Conservation (phyloP, 2,329 filamentous ascomycete species). For the Alternaria arborescens region DNA sequence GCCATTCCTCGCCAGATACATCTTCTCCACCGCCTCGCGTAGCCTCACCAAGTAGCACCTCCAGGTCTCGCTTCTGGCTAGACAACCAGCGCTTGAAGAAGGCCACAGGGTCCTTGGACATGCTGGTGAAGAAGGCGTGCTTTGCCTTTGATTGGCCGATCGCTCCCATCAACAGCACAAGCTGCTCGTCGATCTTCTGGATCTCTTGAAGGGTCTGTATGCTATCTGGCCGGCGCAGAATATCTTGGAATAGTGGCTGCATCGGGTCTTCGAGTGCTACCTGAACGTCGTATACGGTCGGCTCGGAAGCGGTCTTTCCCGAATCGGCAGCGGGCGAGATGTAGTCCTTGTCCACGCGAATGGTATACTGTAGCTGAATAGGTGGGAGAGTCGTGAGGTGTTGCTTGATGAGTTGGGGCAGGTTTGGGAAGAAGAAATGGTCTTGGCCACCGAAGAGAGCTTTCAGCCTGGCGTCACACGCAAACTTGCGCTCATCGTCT, state of each 20-base stretch:
- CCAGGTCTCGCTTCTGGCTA: slow-evolving; percentile 88
- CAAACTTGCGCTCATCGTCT: slow-evolving; percentile 91
- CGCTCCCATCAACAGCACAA: slow-evolving; percentile 83
- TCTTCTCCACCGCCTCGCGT: slow-evolving; percentile 63
- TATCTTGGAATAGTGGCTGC: slow-evolving; percentile 69
- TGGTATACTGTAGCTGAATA: slow-evolving; percentile 86
- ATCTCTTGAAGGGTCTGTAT: slow-evolving; percentile 79
- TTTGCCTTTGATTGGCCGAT: slow-evolving; percentile 87
- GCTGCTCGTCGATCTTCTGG: slow-evolving; percentile 79
- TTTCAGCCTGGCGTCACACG: slow-evolving; percentile 84
- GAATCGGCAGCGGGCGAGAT: slow-evolving; percentile 72
- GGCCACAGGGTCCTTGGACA: slow-evolving; percentile 81
- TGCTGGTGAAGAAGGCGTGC: slow-evolving; percentile 82
- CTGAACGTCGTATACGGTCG: slow-evolving; percentile 89
- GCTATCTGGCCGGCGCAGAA: slow-evolving; percentile 53
- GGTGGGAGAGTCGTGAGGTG: slow-evolving; percentile 84
- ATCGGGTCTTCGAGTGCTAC: slow-evolving; percentile 86
- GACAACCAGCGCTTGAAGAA: slow-evolving; percentile 90
- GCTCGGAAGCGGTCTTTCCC: slow-evolving; percentile 67
- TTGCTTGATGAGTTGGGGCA: slow-evolving; percentile 79
- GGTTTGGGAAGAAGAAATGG: slow-evolving; percentile 82
- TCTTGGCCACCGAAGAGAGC: slow-evolving; percentile 77
- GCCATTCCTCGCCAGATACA: slow-evolving; percentile 72
- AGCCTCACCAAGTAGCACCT: slow-evolving; percentile 85
- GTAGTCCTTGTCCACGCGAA: slow-evolving; percentile 78